Conservation (phyloP, 208 protist genomes). For the Crithidia acanthocephali region DNA sequence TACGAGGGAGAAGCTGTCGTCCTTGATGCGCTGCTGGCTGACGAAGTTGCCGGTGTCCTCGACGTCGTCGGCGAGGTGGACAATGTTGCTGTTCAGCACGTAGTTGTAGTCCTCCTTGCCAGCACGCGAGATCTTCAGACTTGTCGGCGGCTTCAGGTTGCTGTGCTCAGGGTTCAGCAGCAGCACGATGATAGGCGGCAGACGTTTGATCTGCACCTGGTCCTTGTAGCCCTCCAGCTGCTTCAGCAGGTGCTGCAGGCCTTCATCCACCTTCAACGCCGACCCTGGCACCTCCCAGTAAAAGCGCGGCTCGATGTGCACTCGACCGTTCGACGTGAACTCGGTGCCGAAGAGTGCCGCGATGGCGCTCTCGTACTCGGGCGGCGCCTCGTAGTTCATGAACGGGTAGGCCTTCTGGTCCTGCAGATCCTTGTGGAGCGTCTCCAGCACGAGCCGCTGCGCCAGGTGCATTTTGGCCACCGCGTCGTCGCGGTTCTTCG, state of each 20-base stretch:
- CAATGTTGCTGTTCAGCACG: slow-evolving; percentile 85
- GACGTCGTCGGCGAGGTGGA: slow-evolving; percentile 88
- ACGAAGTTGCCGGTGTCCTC: slow-evolving; percentile 91
- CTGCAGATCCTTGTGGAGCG: slow-evolving; percentile 79
- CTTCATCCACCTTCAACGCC: slow-evolving; percentile 90
- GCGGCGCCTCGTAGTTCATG: slow-evolving; percentile 58
- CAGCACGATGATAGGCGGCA: slow-evolving; percentile 90
- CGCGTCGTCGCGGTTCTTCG: slow-evolving; percentile 82
- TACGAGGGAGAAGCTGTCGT: slow-evolving; percentile 82
- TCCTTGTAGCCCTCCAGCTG: slow-evolving; percentile 85
- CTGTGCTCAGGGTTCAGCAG: slow-evolving; percentile 89
- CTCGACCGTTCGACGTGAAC: slow-evolving; percentile 74
- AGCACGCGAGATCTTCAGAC: slow-evolving; percentile 83
- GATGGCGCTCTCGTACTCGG: slow-evolving; percentile 78
- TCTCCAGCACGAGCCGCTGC: slow-evolving; percentile 73
- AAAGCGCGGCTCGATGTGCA: slow-evolving; percentile 83
- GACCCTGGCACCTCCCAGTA: slow-evolving; percentile 90
- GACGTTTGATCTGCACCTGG: slow-evolving; percentile 81
- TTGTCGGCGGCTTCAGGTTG: slow-evolving; percentile 82
- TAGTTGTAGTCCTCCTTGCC: slow-evolving; percentile 89
- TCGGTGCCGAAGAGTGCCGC: slow-evolving; percentile 84
- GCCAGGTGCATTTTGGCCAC: slow-evolving; percentile 85
- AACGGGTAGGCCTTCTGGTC: slow-evolving; percentile 85
- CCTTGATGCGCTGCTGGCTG: slow-evolving; percentile 83
- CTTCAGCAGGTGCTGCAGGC: slow-evolving; percentile 90